Base-by-base conservation (phyloP, 768 basidiomycete genomes). In the Candolleomyces eurysporus region DNA sequence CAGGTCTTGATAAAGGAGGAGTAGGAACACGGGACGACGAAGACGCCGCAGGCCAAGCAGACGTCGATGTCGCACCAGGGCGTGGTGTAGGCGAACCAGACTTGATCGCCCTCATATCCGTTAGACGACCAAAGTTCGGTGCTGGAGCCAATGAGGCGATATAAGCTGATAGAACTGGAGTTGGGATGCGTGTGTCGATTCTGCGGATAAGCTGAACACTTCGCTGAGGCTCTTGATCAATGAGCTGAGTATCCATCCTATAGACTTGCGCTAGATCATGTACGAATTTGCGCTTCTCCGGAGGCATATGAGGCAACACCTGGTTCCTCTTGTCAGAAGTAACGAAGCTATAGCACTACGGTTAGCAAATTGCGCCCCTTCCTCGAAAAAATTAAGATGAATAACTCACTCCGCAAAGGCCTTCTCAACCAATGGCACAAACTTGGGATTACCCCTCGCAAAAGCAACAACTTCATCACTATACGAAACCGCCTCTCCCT, bases 171-270 rank as follows among this genome's bases (percentile, higher is more conserved):
- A 98, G 80, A 4, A 88, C 75, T 1, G 92, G 91, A 1, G 66
- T 70, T 0, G 95, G 94, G 5, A 92, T 75, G 22, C 92, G 85
- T 0, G 94, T 89, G 71, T 97, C 95, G 51, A 95, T 74, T 14
- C 93, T 84, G 39, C 92, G 82, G 54, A 92, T 77, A 52, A 97
- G 83, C 69, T 93, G 90, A 1, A 96, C 90, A 65, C 92, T 87
- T 52, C 92, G 80, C 68, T 91, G 83, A 0, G 96, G 96, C 66
- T 97, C 96, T 67, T 91, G 90, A 71, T 98, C 96, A 19, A 99
- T 85, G 78, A 94, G 86, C 66, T 91, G 85, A 0, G 89, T 86
- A 62, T 92, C 90, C 71, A 98, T 85, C 19, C 92, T 82, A 70
- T 96, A 98, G 5, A 89, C 75, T 7, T 82, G 77, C 1, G 93